Percentiles rank a stretch among this genome's conserved stretches.
Evolutionary conservation across 2,329 filamentous ascomycete species (phyloP).

Genomic region (Scytalidium sp.): DNA sequence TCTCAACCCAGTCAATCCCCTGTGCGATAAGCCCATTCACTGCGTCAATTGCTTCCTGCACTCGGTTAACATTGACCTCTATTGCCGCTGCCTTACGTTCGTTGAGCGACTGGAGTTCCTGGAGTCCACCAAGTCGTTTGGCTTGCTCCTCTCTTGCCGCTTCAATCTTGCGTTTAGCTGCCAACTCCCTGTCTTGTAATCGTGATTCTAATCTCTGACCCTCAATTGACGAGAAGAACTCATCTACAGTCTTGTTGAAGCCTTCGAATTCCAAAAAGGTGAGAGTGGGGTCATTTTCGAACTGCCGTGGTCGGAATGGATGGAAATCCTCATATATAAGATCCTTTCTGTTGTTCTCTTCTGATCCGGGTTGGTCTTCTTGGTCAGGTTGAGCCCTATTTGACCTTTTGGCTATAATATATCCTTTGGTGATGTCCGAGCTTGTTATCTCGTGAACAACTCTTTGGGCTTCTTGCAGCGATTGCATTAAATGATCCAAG

Average conservation of each 20-base stretch:
- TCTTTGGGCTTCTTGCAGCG: conserved; percentile 67
- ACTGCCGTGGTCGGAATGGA: conserved; percentile 81
- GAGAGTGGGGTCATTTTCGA: conserved; percentile 62
- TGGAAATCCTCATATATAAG: conserved; percentile 93
- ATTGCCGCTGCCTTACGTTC: conserved; percentile 87
- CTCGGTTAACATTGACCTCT: conserved; percentile 83
- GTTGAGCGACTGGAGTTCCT: conserved; percentile 78
- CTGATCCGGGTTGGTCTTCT: conserved; percentile 26
- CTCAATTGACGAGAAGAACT: conserved; percentile 96
- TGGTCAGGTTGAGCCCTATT: conserved; percentile 18
- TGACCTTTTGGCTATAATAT: conserved; percentile 77
- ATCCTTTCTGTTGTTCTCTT: conserved; percentile 32
- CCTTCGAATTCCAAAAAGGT: conserved; percentile 74
- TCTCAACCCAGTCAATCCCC: conserved; percentile 97
- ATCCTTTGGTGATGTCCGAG: conserved; percentile 68
- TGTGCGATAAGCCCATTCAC: conserved; percentile 89
- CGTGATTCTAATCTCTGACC: conserved; percentile 86
- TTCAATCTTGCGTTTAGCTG: conserved; percentile 80
- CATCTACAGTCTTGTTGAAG: conserved; percentile 92
- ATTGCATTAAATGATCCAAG: conserved; percentile 63
- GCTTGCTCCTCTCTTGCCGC: conserved; percentile 80
- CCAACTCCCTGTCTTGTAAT: conserved; percentile 76
- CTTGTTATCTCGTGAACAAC: conserved; percentile 68
- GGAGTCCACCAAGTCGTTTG: conserved; percentile 79
- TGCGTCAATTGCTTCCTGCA: conserved; percentile 89